Evolutionary conservation across 805 yeast species (phyloP), one percentile per base, ranked within the genome.

Genomic region (Candida fluviatilis): DNA sequence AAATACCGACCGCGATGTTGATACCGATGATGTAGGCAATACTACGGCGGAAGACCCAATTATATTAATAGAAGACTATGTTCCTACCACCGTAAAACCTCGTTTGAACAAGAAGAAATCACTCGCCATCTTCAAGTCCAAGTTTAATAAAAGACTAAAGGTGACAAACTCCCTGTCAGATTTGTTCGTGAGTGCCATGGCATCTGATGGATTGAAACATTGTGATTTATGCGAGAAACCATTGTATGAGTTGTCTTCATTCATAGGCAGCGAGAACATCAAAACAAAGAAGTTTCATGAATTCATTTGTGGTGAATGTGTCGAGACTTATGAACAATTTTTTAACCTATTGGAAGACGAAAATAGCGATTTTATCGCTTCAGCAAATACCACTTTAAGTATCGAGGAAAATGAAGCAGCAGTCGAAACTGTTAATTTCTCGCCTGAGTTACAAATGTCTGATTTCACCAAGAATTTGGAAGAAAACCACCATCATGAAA

Each of bases 161-260:
- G 29, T 26, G 15, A 31, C 35, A 16, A 14, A 17, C 5, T 16
- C 23, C 4, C 5, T 8, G 8, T 5, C 19, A n/a, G 35, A 31
- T 21, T 31, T 31, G 14, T 31, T 31, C 14, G 35, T 31, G 8
- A 31, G 13, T 21, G 15, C 18, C 14, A 16, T 18, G 14, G 7
- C 32, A 10, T 47, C 59, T 29, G 63, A 62, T 43, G 40, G 57
- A 24, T 54, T 75, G 26, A 70, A 69, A 43, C 60, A 75, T 49
- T 83, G 91, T 52, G 76, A 80, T n/a, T 62, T 83, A 10, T 83
- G 91, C 55, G 86, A 81, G 27, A 74, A 71, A 38, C 85, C 88
- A 12, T 54, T 83, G 19, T 83, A 82, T 54, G 88, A 82, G 41
- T 55, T 69, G 47, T 80, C 55, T 62, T 83, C 64, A 10, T 48